These are phyloP conservation scores for Phenoliferia sp. DNA, from an alignment of 1,284 basidiomycete genomes.

Conservation along the genomic window DNA sequence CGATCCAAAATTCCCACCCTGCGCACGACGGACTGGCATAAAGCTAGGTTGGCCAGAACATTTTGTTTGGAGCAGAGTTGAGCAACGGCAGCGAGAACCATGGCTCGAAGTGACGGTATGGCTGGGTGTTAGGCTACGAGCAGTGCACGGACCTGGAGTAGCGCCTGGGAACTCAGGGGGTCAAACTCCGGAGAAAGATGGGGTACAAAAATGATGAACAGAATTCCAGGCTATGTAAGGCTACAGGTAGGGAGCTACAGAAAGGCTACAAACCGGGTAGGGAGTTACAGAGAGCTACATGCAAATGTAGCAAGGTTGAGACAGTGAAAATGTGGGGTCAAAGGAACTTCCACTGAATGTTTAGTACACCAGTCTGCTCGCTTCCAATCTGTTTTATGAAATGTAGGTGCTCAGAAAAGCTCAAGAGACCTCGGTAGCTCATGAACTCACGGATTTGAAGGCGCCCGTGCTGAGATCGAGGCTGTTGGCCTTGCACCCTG, in stretches of 20 bases:
- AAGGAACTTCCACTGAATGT: slow-evolving; percentile 15
- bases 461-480: slow-evolving; percentile 22
- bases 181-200: too few species aligned
- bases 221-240: too few species aligned
- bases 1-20: slow-evolving; percentile 37
- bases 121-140: neutral
- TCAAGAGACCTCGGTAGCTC: neutral
- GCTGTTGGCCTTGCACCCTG: slow-evolving; percentile 3
- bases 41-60: slow-evolving; percentile 40
- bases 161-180: neutral
- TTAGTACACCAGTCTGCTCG: slow-evolving; percentile 17
- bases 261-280: neutral
- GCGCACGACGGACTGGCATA: slow-evolving; percentile 43
- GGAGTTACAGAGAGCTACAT: neutral
- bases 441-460: slow-evolving; percentile 14
- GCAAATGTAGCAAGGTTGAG: neutral
- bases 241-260: too few species aligned
- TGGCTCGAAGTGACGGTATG: neutral
- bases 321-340: neutral
- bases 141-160: neutral
- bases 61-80: slow-evolving; percentile 37
- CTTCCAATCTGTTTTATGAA: slow-evolving; percentile 5
- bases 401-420: neutral
- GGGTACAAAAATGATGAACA: too few species aligned
- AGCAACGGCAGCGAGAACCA: slow-evolving; percentile 32